Evolutionary conservation across 129 eudicot genomes (phyloP), one percentile per base, ranked within the genome.

Genomic region (Centella asiatica): DNA sequence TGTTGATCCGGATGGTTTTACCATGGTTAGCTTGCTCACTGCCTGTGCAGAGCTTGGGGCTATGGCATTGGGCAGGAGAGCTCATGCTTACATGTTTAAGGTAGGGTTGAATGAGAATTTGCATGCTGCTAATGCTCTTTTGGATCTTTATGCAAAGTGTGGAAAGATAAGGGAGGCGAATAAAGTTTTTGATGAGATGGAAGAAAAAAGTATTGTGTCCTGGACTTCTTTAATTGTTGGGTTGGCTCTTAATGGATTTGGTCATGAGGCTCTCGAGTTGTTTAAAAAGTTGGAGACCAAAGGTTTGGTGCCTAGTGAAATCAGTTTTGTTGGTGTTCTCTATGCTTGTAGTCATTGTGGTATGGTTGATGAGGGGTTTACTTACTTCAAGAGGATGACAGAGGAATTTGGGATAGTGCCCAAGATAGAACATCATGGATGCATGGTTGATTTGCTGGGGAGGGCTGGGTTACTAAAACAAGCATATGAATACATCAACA

Each of bases 311-410:
- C 97, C 97, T 1, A 90, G 74, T 57, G 95, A 83, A 31, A 79
- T 83, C 27, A 86, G 95, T 17, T 86, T 90, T 64, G 85, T 90
- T n/a, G 97, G 97, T 27, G 94, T 90, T 17, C 66, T 90, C 31
- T 90, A 90, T 62, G 97, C 97, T 29, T 90, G 97, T 76, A 90
- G 97, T 65, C 97, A 90, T 50, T 86, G 95, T 64, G 97, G 97
- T 1, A 64, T 90, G 84, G 87, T 90, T 18, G 83, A 86, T 65
- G 85, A 86, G 39, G 95, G 95, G 3, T 86, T 86, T 57, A 64
- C 67, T 23, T 90, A 86, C 44, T 84, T 90, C 34, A 68, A 75
- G 31, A 69, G 77, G 42, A 90, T 90, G 97, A 58, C 62, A 53
- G 74, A 86, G n/a, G 80, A 74, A 46, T 90, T 66, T 2, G 74